Conservation (phyloP, 495 filamentous ascomycete genomes). For the Sordaria brevicollis region DNA sequence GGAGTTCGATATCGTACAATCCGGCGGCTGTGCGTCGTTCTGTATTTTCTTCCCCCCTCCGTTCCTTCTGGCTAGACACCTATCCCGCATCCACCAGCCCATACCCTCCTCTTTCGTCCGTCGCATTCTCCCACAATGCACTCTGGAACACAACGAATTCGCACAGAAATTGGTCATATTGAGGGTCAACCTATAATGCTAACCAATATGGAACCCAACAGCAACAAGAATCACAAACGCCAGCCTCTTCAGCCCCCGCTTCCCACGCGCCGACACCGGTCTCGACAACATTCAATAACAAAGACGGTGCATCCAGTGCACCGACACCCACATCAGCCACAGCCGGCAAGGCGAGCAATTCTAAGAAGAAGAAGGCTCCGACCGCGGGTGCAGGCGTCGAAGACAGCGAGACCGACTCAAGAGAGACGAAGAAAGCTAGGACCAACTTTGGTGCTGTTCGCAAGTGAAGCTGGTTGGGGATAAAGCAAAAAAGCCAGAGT, state of each 20-base stretch:
- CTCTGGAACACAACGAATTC: not conserved
- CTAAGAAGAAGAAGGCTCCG: conserved; percentile 24
- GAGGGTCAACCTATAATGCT: not conserved
- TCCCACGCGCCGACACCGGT: conserved; percentile 39
- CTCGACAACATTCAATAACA: conserved; percentile 28
- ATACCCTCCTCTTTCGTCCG: not conserved
- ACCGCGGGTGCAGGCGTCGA: conserved; percentile 22
- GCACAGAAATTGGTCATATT: not conserved
- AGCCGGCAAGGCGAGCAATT: conserved; percentile 31
- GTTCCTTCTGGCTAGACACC: not conserved
- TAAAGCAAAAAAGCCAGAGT: not conserved
- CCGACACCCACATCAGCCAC: conserved; percentile 36
- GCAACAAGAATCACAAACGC: conserved; percentile 27
- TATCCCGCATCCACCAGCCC: not conserved
- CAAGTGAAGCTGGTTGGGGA: conserved; percentile 25
- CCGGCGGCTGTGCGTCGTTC: conserved; percentile 25
- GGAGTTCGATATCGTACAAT: conserved; percentile 49
- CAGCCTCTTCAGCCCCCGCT: conserved; percentile 30
- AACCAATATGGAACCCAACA: not conserved
- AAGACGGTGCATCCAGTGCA: conserved; percentile 29
- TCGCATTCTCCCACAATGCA: not conserved
- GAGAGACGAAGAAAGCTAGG: conserved; percentile 39
- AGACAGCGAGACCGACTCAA: conserved; percentile 41
- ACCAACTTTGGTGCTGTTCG: conserved; percentile 40
- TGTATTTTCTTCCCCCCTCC: conserved; percentile 4